Percentiles rank a stretch among this genome's conserved stretches.
phyloP scores from a whole-genome alignment of 1,139 yeast genomes.

The Blastobotrys capitulatus region DNA sequence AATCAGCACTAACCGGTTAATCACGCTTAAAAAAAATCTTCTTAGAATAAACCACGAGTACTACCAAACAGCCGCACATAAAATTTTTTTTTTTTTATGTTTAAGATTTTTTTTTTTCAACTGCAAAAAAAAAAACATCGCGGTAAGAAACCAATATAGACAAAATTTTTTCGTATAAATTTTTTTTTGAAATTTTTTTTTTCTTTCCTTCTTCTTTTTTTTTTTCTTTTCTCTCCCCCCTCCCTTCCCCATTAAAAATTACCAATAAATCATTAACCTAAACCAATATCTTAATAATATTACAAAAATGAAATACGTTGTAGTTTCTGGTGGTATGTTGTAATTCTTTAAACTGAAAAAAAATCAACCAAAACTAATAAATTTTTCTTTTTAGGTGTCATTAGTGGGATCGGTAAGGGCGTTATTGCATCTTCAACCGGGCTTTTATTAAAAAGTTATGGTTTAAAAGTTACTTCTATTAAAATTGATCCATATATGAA shows the following conservation, averaged over 20 bases:
- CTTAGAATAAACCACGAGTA: too few relatives aligned
- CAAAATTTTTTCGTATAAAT: background rate
- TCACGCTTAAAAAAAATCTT: too few relatives aligned
- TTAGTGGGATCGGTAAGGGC: slow-evolving; percentile 98
- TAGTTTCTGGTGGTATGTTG: slow-evolving; percentile 80
- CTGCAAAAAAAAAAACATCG: too few relatives aligned
- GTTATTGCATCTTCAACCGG: slow-evolving; percentile 97
- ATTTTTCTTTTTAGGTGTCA: slow-evolving; percentile 64
- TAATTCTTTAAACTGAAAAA: background rate
- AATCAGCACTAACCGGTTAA: too few relatives aligned
- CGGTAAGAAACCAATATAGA: background rate
- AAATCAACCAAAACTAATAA: background rate
- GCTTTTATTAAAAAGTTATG: slow-evolving; percentile 84
- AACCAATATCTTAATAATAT: background rate
- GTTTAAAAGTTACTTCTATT: slow-evolving; percentile 92
- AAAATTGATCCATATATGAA: slow-evolving; percentile 99
- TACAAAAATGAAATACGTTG: slow-evolving; percentile 84
- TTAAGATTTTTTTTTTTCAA: too few relatives aligned
- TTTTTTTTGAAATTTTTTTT: background rate
- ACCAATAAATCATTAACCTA: too few relatives aligned
- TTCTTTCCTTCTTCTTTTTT: background rate
- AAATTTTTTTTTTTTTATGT: too few relatives aligned
- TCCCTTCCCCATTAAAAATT: slow-evolving; percentile 2
- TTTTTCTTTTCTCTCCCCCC: slow-evolving; percentile 9
- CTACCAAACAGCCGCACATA: too few relatives aligned